These are phyloP conservation scores for Telfairia occidentalis DNA, from an alignment of 331 rosid species.

Conservation along the genomic window DNA sequence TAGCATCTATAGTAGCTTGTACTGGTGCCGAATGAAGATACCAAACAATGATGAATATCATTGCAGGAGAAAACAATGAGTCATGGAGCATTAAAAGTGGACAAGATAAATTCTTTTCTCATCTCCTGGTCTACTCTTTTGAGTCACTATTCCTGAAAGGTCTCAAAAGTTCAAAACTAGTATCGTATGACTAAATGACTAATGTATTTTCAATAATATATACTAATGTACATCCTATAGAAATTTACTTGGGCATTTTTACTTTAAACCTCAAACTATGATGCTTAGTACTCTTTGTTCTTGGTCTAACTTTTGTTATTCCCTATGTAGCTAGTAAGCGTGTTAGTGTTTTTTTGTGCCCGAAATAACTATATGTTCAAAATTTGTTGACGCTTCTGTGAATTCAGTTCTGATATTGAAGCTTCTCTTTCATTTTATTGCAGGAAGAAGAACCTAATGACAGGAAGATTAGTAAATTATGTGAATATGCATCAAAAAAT, in stretches of 20 bases:
- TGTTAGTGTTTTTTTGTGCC: neutral
- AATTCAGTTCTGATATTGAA: constrained; percentile 12
- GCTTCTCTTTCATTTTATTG: constrained; percentile 1
- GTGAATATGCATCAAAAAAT: constrained; percentile 71
- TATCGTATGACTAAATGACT: neutral
- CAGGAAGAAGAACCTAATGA: constrained; percentile 85
- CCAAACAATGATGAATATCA: neutral
- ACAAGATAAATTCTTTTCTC: neutral
- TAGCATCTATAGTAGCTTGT: neutral
- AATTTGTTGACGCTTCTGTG: neutral
- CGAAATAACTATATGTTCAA: neutral
- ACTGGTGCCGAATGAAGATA: too few relatives aligned
- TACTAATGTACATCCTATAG: neutral
- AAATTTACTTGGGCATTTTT: neutral
- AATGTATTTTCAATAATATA: too few relatives aligned
- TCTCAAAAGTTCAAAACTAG: neutral
- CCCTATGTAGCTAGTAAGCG: neutral
- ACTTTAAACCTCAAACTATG: neutral
- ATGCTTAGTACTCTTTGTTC: neutral
- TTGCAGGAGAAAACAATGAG: neutral
- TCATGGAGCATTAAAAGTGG: neutral
- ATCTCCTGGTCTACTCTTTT: neutral
- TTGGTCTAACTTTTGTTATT: neutral
- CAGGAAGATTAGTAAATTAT: constrained; percentile 60
- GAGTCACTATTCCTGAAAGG: neutral